Base-by-base conservation (phyloP, 2,329 filamentous ascomycete species). In the Ampelomyces quisqualis region DNA sequence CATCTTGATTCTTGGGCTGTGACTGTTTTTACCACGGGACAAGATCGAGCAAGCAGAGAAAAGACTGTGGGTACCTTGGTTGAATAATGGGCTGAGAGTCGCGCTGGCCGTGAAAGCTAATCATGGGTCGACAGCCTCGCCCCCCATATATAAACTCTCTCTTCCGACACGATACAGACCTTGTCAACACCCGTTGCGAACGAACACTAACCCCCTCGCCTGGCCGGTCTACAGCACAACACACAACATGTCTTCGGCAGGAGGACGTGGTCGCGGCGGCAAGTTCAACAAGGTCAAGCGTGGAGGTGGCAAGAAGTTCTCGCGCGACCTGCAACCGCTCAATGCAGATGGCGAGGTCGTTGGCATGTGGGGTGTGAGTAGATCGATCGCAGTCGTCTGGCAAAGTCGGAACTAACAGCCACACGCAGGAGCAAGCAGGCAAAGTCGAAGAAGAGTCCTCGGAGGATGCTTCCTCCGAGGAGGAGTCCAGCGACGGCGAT, bases 221-320 rank as follows among this genome's bases (percentile, higher is more conserved):
- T 24, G 27, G 18, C 31, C 42, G 36, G 35, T 30, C 32, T 14
- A 31, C 34, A 40, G 28, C 34, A 43, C 42, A 38, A 53, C 42
- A 47, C 38, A 51, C 55, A 60, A 48, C 49, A 78, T 75, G 71
- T 77, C 78, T 69, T 75, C 84, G 46, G 69, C 70, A 56, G 68
- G 68, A 46, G 69, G 70, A 55, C 69, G 89, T 67, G 90, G 88
- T 58, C 86, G 90, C 66, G 90, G 86, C 61, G 89, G 90, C 72
- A 97, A 97, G 74, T 95, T 91, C 71, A 87, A 83, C 75, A 97
- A 96, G 77, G 89, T 86, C 56, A 90, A 88, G 58, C 81, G 91
- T 73, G 91, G 91, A 78, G 90, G 91, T 49, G 93, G 93, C 64
- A 95, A 96, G 73, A 85, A 95, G 65, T 98, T 94, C 75, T 96